These are phyloP conservation scores for Monascus ruber DNA, from an alignment of 2,329 filamentous ascomycete species.

Conservation along the genomic window DNA sequence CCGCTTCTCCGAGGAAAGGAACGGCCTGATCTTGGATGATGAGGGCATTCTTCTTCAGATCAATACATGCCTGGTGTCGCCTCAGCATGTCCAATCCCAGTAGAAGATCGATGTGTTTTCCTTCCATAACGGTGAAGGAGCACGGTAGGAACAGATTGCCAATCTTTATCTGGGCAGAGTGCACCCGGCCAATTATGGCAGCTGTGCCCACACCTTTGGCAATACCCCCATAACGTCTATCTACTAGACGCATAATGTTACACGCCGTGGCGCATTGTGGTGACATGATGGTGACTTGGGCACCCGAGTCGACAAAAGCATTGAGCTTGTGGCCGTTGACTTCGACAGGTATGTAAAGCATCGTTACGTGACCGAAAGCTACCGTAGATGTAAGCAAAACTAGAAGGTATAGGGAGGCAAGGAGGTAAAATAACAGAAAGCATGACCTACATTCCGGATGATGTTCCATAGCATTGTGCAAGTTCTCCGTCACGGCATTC, in stretches of 20 bases:
- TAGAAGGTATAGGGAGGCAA: not conserved
- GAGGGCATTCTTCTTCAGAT: conserved; percentile 71
- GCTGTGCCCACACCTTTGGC: conserved; percentile 91
- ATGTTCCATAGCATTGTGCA: conserved; percentile 93
- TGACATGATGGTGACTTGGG: conserved; percentile 98
- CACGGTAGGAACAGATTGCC: conserved; percentile 78
- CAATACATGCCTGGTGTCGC: conserved; percentile 85
- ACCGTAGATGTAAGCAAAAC: not conserved
- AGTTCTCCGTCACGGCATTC: conserved; percentile 85
- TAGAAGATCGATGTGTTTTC: conserved; percentile 86
- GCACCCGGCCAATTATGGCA: conserved; percentile 85
- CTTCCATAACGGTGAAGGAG: conserved; percentile 99
- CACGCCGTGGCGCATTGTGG: conserved; percentile 82
- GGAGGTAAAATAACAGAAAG: not conserved
- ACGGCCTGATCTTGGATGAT: conserved; percentile 83
- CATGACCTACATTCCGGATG: conserved; percentile 73
- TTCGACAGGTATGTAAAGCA: conserved; percentile 92
- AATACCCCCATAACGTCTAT: conserved; percentile 82
- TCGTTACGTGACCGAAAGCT: conserved; percentile 91
- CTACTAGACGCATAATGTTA: conserved; percentile 91
- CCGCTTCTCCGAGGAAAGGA: conserved; percentile 79
- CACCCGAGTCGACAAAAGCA: conserved; percentile 92
- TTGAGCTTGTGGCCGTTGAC: conserved; percentile 90
- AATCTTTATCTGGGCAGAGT: conserved; percentile 90
- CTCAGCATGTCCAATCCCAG: conserved; percentile 95